These are phyloP conservation scores for Leonotis leonurus DNA, from an alignment of 257 asterid species.

Conservation along the genomic window DNA sequence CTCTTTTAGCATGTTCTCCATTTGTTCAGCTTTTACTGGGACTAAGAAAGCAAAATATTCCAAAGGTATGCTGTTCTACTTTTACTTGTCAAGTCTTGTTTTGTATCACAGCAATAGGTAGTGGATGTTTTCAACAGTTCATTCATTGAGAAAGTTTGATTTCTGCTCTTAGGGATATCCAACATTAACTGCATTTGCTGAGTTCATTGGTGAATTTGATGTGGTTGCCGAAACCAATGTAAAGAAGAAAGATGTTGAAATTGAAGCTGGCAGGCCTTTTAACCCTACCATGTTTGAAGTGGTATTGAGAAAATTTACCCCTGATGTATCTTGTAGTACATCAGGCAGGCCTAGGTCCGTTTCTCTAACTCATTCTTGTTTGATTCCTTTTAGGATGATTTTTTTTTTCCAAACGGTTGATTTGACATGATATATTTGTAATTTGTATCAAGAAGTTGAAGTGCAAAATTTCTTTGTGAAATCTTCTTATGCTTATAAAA, in stretches of 20 bases:
- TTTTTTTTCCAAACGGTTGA: neutral
- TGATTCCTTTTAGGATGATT: neutral
- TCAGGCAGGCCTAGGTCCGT: conserved; percentile 76
- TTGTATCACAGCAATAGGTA: neutral
- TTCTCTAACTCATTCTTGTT: conserved; percentile 9
- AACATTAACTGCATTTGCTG: conserved; percentile 63
- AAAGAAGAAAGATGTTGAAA: conserved; percentile 46
- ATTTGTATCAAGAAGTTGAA: neutral
- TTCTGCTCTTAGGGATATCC: conserved; percentile 54
- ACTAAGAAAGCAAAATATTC: conserved; percentile 40
- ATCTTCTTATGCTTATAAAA: neutral
- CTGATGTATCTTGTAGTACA: conserved; percentile 53
- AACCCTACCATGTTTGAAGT: conserved; percentile 69
- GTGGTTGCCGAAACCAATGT: conserved; percentile 38
- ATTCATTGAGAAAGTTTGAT: neutral
- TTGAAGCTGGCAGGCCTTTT: conserved; percentile 63
- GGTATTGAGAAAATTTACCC: conserved; percentile 72
- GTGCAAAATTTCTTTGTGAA: neutral
- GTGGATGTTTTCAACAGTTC: neutral
- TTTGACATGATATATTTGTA: no score
- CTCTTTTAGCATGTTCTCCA: conserved; percentile 82
- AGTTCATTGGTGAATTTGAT: conserved; percentile 62
- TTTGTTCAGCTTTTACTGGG: conserved; percentile 69
- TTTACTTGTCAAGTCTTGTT: neutral
- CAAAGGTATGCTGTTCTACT: conserved; percentile 49